phyloP scores from a whole-genome alignment of 208 protist genomes.

The Phytomonas francai region DNA sequence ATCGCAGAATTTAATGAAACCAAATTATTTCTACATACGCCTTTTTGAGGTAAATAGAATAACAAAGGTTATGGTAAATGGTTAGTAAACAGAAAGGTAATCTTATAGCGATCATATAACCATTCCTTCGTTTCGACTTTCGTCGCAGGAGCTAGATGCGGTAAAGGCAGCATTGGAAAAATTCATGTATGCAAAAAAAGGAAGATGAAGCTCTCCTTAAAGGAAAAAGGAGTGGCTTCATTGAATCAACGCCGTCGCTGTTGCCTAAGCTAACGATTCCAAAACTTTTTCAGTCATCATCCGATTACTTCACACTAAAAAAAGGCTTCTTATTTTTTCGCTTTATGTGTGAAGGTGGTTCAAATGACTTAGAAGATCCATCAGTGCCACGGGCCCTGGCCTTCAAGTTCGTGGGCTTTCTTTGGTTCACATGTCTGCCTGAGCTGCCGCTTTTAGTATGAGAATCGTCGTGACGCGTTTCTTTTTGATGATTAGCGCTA shows the following conservation, averaged over 20 bases:
- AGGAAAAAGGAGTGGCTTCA: not conserved
- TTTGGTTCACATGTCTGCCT: not conserved
- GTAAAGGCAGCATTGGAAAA: not conserved
- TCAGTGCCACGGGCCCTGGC: not conserved
- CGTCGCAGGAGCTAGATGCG: not conserved
- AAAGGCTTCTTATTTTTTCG: not conserved
- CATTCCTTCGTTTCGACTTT: not conserved
- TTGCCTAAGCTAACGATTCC: not conserved
- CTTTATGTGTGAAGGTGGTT: not conserved
- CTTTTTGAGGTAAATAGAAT: not conserved
- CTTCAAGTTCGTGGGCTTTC: not conserved
- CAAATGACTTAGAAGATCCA: not conserved
- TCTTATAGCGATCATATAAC: not conserved
- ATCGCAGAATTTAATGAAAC: not conserved
- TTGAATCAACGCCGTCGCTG: not conserved
- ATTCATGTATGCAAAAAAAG: no score
- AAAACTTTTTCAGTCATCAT: not conserved
- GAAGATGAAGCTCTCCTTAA: not conserved
- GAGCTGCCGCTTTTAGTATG: not conserved
- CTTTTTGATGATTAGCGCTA: constrained; percentile 4
- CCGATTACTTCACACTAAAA: not conserved
- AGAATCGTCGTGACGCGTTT: not conserved
- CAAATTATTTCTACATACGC: not conserved
- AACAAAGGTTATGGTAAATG: not conserved
- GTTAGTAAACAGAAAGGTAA: not conserved